A percentile compares a stretch with the other conserved stretches of the same genome.
Conservation (phyloP, 129 eudicot species). For the Arctium lappa region DNA sequence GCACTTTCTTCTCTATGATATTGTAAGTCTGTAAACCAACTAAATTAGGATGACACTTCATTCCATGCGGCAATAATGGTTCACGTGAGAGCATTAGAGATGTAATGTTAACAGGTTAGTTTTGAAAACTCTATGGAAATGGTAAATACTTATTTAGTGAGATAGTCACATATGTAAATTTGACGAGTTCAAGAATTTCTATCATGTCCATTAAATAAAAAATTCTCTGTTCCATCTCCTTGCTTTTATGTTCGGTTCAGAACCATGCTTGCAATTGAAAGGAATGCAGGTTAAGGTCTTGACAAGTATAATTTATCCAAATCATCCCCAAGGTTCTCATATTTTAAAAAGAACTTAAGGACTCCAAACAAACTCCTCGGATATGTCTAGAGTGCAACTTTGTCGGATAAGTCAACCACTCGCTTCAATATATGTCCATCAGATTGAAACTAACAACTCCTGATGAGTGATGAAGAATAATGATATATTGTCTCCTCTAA, state of each 20-base stretch:
- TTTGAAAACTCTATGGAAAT: neutral
- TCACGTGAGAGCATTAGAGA: neutral
- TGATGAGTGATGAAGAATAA: neutral
- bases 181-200: neutral
- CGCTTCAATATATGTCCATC: neutral
- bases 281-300: neutral
- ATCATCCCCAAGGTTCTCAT: neutral
- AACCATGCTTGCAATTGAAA: neutral
- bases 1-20: conserved; percentile 1
- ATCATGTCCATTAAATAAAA: neutral
- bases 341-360: neutral
- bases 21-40: neutral
- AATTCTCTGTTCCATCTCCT: neutral
- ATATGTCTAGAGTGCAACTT: neutral
- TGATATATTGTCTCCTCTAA: neutral
- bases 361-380: neutral
- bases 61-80: neutral
- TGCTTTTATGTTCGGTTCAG: neutral
- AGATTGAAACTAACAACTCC: neutral
- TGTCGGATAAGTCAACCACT: neutral
- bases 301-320: neutral
- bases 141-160: neutral
- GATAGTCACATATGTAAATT: neutral
- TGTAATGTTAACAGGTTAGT: neutral
- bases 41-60: neutral